Evolutionary conservation across 495 filamentous ascomycete species (phyloP).

Genomic region (Evernia prunastri): DNA sequence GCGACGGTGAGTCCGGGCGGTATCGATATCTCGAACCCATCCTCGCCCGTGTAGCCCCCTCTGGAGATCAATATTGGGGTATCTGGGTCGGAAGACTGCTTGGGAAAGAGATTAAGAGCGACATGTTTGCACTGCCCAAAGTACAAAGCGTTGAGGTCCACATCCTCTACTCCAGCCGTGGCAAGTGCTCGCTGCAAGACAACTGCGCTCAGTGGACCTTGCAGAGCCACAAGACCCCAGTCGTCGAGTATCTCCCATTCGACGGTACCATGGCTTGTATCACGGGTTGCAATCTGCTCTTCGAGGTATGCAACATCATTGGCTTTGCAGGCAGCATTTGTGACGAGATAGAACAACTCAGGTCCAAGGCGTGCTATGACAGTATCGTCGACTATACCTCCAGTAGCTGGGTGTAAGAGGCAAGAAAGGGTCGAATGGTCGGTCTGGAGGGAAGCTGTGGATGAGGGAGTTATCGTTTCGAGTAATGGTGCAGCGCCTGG

Average conservation of each 20-base stretch:
- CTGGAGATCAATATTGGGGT: conserved; percentile 66
- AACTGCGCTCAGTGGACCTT: conserved; percentile 69
- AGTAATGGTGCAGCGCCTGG: conserved; percentile 72
- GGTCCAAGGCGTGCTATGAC: conserved; percentile 71
- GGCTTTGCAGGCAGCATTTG: conserved; percentile 85
- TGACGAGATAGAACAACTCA: conserved; percentile 81
- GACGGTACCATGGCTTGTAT: conserved; percentile 42
- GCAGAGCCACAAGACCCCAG: conserved; percentile 71
- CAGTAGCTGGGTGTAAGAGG: conserved; percentile 69
- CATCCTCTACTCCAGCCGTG: conserved; percentile 35
- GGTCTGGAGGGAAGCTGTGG: conserved; percentile 47
- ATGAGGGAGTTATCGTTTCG: conserved; percentile 70
- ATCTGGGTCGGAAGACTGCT: conserved; percentile 29
- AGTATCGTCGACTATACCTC: conserved; percentile 90
- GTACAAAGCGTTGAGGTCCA: conserved; percentile 62
- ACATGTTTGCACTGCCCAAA: conserved; percentile 68
- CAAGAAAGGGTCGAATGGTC: conserved; percentile 71
- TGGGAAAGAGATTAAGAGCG: conserved; percentile 31
- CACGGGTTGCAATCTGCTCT: conserved; percentile 50
- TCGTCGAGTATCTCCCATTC: conserved; percentile 65
- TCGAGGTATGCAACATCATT: conserved; percentile 75
- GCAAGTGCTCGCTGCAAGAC: conserved; percentile 55
- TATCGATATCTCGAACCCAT: conserved; percentile 95
- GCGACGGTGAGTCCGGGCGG: conserved; percentile 40
- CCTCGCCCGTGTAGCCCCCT: conserved; percentile 94